Conservation (phyloP, 2,329 filamentous ascomycete species). For the Hortaea werneckii region DNA sequence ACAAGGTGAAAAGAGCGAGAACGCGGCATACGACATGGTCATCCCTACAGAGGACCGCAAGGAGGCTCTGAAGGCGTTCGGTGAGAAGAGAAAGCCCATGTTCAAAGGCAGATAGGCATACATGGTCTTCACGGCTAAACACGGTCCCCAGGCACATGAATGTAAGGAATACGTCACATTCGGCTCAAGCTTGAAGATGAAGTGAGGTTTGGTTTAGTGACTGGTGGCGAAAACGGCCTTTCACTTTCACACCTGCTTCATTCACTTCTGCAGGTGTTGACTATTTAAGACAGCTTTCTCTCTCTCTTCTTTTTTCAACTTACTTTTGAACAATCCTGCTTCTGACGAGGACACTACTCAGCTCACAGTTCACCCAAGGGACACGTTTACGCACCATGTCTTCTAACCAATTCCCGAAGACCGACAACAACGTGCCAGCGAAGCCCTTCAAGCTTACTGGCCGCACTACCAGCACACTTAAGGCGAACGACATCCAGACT, state of each 20-base stretch:
- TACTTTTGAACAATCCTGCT: no score
- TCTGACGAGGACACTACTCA: no score
- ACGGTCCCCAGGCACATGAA: not conserved
- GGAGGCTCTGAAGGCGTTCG: slow-evolving; percentile 81
- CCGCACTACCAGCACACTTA: no score
- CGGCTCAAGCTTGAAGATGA: not conserved
- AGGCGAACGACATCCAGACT: no score
- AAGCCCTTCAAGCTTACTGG: no score
- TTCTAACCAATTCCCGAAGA: no score
- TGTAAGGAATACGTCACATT: not conserved
- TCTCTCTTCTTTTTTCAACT: no score
- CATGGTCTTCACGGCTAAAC: not conserved
- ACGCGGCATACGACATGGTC: slow-evolving; percentile 75
- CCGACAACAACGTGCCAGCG: no score
- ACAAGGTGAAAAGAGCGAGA: slow-evolving; percentile 65
- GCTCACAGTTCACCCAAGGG: no score
- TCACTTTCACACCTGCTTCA: not conserved
- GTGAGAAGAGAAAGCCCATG: slow-evolving; percentile 60
- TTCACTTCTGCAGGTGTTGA: not conserved
- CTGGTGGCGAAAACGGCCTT: not conserved
- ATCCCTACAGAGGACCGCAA: slow-evolving; percentile 75
- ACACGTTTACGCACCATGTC: no score
- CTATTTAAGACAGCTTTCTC: not conserved
- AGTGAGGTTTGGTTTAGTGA: not conserved
- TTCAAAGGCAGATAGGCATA: slow-evolving; percentile 52